Conservation (phyloP, 2,329 filamentous ascomycete genomes). For the Verticillium longisporum region DNA sequence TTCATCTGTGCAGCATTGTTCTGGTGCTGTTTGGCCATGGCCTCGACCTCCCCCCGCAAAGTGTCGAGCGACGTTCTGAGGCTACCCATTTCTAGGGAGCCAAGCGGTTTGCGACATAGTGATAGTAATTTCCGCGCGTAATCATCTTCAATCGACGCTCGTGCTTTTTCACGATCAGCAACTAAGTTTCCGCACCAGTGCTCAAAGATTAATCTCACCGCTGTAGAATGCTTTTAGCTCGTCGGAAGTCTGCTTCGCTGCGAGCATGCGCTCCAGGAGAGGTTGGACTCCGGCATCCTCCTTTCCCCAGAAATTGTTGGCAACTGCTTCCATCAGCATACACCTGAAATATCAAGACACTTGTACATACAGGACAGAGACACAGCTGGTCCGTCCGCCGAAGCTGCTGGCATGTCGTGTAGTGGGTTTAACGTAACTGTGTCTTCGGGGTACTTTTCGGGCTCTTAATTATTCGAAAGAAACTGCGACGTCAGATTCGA, state of each 20-base stretch:
- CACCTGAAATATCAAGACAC: not conserved
- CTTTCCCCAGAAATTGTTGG: slow-evolving; percentile 99
- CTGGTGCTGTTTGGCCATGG: slow-evolving; percentile 90
- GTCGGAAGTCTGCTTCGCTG: slow-evolving; percentile 89
- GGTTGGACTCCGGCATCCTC: slow-evolving; percentile 93
- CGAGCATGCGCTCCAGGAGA: slow-evolving; percentile 88
- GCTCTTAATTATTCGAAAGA: no score
- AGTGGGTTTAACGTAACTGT: not conserved
- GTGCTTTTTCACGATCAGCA: slow-evolving; percentile 45
- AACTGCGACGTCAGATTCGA: not conserved
- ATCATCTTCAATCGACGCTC: slow-evolving; percentile 92
- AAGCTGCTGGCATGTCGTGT: slow-evolving; percentile 52
- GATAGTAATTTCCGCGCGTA: slow-evolving; percentile 85
- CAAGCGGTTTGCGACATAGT: slow-evolving; percentile 80
- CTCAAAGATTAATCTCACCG: slow-evolving; percentile 37
- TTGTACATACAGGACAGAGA: slow-evolving; percentile 55
- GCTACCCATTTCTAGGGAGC: slow-evolving; percentile 79
- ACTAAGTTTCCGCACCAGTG: not conserved
- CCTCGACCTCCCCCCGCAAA: slow-evolving; percentile 80
- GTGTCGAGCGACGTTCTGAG: slow-evolving; percentile 81
- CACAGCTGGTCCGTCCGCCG: slow-evolving; percentile 57
- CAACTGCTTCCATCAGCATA: slow-evolving; percentile 50
- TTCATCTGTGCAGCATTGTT: slow-evolving; percentile 92
- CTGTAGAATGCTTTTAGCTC: slow-evolving; percentile 89
- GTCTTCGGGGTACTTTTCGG: not conserved